Evolutionary conservation across 768 basidiomycete genomes (phyloP).

Genomic region (Trametes cingulata): DNA sequence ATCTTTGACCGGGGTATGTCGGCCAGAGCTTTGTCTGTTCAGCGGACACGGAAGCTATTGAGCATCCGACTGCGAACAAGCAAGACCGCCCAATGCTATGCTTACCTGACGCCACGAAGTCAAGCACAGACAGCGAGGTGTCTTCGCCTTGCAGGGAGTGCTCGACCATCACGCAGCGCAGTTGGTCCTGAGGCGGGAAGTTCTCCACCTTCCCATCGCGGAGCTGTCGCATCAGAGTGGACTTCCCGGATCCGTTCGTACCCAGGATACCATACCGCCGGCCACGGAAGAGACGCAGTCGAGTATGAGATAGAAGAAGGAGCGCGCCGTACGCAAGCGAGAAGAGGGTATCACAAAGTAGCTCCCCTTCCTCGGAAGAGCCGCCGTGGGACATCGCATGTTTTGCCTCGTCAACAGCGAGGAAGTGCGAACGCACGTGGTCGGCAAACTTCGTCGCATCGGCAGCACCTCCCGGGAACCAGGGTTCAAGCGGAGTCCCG

Average conservation of each 20-base stretch:
- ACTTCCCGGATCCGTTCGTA: slow-evolving; percentile 95
- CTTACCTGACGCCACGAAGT: slow-evolving; percentile 86
- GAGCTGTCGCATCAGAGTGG: slow-evolving; percentile 93
- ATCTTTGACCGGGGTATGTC: slow-evolving; percentile 69
- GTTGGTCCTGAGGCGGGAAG: slow-evolving; percentile 85
- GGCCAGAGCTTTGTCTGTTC: slow-evolving; percentile 66
- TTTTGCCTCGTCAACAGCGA: slow-evolving; percentile 78
- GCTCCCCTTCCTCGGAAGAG: slow-evolving; percentile 72
- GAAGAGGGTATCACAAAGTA: slow-evolving; percentile 91
- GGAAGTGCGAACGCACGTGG: slow-evolving; percentile 69
- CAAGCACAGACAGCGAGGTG: slow-evolving; percentile 74
- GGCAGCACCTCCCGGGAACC: slow-evolving; percentile 52
- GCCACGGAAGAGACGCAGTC: slow-evolving; percentile 84
- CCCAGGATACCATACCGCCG: slow-evolving; percentile 95
- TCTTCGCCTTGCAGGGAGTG: slow-evolving; percentile 96
- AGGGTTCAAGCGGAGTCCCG: slow-evolving; percentile 69
- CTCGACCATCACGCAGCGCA: slow-evolving; percentile 95
- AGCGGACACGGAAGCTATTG: neutral
- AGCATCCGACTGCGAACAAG: neutral
- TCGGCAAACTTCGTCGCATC: slow-evolving; percentile 55
- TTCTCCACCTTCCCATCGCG: slow-evolving; percentile 95
- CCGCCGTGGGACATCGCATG: slow-evolving; percentile 44
- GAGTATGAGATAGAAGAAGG: slow-evolving; percentile 91
- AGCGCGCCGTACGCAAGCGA: slow-evolving; percentile 95
- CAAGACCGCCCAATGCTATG: slow-evolving; percentile 9